A percentile compares a stretch with the other conserved stretches of the same genome.
Evolutionary conservation across 2,329 filamentous ascomycete genomes (phyloP).

Genomic region (Pseudogymnoascus sp.): DNA sequence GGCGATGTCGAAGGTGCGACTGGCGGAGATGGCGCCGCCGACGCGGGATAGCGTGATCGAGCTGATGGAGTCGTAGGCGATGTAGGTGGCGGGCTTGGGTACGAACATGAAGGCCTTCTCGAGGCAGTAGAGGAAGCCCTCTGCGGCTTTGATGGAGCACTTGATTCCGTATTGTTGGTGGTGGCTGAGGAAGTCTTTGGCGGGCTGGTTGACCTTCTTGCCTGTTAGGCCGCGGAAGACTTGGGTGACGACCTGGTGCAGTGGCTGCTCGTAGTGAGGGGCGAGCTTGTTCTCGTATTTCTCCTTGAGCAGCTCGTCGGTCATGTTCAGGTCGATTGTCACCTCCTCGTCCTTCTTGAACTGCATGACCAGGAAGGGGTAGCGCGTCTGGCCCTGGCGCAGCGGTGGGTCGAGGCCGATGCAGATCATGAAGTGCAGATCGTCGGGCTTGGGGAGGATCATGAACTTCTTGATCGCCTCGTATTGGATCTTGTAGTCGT

Average conservation of each 20-base stretch:
- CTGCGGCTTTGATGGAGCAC: constrained; percentile 99
- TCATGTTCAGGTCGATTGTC: constrained; percentile 91
- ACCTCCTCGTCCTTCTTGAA: constrained; percentile 98
- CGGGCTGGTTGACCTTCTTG: constrained; percentile 90
- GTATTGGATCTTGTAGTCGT: constrained; percentile 99
- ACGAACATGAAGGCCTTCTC: constrained; percentile 99
- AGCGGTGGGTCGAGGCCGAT: constrained; percentile 91
- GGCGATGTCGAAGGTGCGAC: constrained; percentile 95
- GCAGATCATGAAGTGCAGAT: constrained; percentile 89
- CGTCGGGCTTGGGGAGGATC: constrained; percentile 96
- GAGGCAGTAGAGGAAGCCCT: constrained; percentile 92
- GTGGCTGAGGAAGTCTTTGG: constrained; percentile 87
- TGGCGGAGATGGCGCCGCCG: constrained; percentile 84
- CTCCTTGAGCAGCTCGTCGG: constrained; percentile 74
- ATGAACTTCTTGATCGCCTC: constrained; percentile 98
- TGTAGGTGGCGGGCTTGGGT: constrained; percentile 94
- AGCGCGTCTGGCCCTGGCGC: constrained; percentile 93
- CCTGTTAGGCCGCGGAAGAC: constrained; percentile 91
- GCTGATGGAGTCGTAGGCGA: constrained; percentile 86
- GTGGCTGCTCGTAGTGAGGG: constrained; percentile 84
- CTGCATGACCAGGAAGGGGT: constrained; percentile 98
- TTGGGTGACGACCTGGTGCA: constrained; percentile 88
- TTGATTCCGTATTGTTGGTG: constrained; percentile 93
- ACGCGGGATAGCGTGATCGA: constrained; percentile 94
- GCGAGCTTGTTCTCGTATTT: constrained; percentile 88